These are phyloP conservation scores for Dacryopinax spathularia DNA, from an alignment of 768 basidiomycete species.

Conservation along the genomic window DNA sequence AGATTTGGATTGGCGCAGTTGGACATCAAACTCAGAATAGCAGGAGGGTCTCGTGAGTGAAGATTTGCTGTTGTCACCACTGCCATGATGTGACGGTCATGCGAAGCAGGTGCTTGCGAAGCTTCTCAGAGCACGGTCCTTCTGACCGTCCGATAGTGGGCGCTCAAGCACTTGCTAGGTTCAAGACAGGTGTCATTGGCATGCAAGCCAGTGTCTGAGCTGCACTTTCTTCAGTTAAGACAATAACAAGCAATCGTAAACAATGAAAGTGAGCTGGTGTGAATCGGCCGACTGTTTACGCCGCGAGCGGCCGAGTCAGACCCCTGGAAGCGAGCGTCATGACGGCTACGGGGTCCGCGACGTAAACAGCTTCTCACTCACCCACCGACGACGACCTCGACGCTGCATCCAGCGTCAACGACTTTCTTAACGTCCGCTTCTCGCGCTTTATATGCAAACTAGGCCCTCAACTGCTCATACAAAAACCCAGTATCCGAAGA, in stretches of 20 bases:
- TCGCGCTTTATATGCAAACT: slow-evolving; percentile 9
- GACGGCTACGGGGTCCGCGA: not conserved
- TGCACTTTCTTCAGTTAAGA: too few relatives aligned
- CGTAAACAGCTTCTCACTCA: not conserved
- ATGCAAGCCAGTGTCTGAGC: not conserved
- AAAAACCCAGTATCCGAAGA: slow-evolving; percentile 6
- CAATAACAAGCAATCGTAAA: not conserved
- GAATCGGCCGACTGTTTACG: not conserved
- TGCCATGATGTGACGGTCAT: too few relatives aligned
- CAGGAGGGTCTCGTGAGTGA: too few relatives aligned
- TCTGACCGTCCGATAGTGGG: too few relatives aligned
- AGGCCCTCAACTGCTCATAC: slow-evolving; percentile 5
- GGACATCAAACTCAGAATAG: too few relatives aligned
- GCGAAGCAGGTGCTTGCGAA: too few relatives aligned
- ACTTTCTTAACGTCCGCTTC: not conserved
- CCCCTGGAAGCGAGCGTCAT: not conserved
- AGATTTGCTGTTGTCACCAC: too few relatives aligned
- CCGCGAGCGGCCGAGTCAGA: not conserved
- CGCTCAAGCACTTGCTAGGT: too few relatives aligned
- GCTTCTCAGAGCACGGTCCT: too few relatives aligned
- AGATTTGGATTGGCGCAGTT: too few relatives aligned
- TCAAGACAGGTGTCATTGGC: not conserved
- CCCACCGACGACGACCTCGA: not conserved
- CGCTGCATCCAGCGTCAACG: slow-evolving; percentile 6
- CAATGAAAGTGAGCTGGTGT: not conserved